These are phyloP conservation scores for Phytopythium oedochilum DNA, from an alignment of 352 stramenopile species.

Conservation along the genomic window DNA sequence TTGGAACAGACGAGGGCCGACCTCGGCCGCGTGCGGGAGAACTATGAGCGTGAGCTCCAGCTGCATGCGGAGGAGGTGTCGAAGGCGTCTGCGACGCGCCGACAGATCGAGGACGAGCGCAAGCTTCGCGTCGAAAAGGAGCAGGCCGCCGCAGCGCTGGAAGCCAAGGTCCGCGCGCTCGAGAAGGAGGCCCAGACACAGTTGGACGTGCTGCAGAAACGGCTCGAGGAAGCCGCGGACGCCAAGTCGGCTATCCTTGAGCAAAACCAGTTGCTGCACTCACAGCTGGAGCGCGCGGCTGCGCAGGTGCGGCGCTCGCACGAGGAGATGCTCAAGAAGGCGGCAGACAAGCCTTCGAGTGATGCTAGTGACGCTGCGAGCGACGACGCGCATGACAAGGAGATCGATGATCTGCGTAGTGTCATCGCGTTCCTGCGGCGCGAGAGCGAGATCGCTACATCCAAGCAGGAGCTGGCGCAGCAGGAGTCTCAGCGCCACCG, in stretches of 20 bases:
- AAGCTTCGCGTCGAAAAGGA: slow-evolving; percentile 32
- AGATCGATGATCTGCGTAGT: slow-evolving; percentile 67
- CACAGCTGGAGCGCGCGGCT: slow-evolving; percentile 57
- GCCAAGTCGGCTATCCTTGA: slow-evolving; percentile 46
- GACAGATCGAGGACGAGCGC: slow-evolving; percentile 47
- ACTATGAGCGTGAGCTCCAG: slow-evolving; percentile 85
- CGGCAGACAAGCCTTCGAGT: slow-evolving; percentile 10
- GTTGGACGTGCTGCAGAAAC: slow-evolving; percentile 40
- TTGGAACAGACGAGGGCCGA: slow-evolving; percentile 38
- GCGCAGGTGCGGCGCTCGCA: slow-evolving; percentile 53
- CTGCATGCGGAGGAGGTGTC: slow-evolving; percentile 63
- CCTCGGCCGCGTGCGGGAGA: slow-evolving; percentile 46
- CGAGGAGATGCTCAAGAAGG: slow-evolving; percentile 45
- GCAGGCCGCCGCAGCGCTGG: slow-evolving; percentile 31
- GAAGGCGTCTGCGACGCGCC: slow-evolving; percentile 42
- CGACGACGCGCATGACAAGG: slow-evolving; percentile 34
- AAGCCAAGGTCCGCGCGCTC: slow-evolving; percentile 27
- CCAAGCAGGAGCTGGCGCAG: slow-evolving; percentile 64
- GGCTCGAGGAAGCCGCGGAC: slow-evolving; percentile 38
- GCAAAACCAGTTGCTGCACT: slow-evolving; percentile 74
- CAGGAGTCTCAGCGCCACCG: slow-evolving; percentile 63
- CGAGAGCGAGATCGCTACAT: slow-evolving; percentile 58
- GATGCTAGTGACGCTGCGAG: background rate
- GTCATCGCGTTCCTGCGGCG: slow-evolving; percentile 68
- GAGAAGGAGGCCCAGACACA: slow-evolving; percentile 31